phyloP scores from a whole-genome alignment of 1,284 basidiomycete genomes.

The Rhizoctonia solani region DNA sequence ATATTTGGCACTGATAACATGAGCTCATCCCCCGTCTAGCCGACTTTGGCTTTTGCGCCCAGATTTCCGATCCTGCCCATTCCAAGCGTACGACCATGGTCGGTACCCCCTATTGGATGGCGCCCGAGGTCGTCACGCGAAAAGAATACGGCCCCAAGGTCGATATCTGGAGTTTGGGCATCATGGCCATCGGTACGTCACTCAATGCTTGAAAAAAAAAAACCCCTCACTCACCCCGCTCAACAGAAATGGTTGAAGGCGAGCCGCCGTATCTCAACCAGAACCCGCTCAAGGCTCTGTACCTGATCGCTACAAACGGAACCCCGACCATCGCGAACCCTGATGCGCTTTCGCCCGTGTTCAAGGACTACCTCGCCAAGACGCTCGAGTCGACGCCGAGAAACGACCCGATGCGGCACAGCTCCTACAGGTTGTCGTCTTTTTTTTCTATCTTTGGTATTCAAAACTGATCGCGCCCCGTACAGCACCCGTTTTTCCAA shows the following conservation, averaged over 20 bases:
- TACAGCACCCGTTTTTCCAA: slow-evolving; percentile 86
- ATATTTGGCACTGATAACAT: not conserved
- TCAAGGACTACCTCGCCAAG: slow-evolving; percentile 88
- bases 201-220: not conserved
- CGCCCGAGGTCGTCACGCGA: slow-evolving; percentile 95
- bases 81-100: slow-evolving; percentile 99
- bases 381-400: slow-evolving; percentile 96
- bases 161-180: slow-evolving; percentile 97
- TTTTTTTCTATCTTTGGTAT: not conserved
- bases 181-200: slow-evolving; percentile 92
- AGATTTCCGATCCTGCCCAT: slow-evolving; percentile 87
- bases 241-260: slow-evolving; percentile 96
- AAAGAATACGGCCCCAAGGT: slow-evolving; percentile 99
- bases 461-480: not conserved
- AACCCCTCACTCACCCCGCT: slow-evolving; percentile 3
- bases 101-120: slow-evolving; percentile 99
- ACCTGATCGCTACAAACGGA: slow-evolving; percentile 98
- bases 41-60: slow-evolving; percentile 98
- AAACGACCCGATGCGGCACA: slow-evolving; percentile 87
- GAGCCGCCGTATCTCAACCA: slow-evolving; percentile 98
- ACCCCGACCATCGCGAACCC: slow-evolving; percentile 96
- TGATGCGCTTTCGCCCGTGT: slow-evolving; percentile 83
- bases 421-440: slow-evolving; percentile 68
- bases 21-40: slow-evolving; percentile 55
- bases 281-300: slow-evolving; percentile 93